Conservation (phyloP, 2,329 filamentous ascomycete genomes). For the Simplicillium sp. region DNA sequence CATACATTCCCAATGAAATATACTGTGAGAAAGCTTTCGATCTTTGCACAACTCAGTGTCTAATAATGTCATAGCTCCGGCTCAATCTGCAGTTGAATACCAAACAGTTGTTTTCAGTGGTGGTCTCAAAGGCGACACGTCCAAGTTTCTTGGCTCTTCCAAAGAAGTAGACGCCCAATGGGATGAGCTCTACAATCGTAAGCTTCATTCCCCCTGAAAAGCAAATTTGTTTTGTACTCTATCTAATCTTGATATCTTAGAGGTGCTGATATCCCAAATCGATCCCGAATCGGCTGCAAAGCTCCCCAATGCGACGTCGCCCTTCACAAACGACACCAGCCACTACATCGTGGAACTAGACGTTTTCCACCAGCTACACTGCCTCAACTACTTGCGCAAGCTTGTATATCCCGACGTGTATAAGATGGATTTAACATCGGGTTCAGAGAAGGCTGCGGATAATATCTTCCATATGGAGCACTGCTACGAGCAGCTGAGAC, state of each 20-base stretch:
- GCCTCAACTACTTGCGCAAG: constrained; percentile 36
- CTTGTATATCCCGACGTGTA: constrained; percentile 40
- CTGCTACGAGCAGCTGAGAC: constrained; percentile 43
- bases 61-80: constrained; percentile 26
- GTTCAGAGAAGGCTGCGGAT: constrained; percentile 31
- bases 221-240: no score
- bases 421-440: constrained; percentile 24
- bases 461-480: constrained; percentile 29
- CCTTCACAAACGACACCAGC: constrained; percentile 40
- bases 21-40: constrained; percentile 21
- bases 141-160: constrained; percentile 42
- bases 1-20: constrained; percentile 7
- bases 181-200: constrained; percentile 34
- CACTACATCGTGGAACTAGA: constrained; percentile 48
- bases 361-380: constrained; percentile 43
- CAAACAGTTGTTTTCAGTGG: constrained; percentile 38
- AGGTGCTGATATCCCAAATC: constrained; percentile 49
- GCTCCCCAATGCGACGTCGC: constrained; percentile 41
- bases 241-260: constrained; percentile 4
- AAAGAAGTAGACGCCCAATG: constrained; percentile 45
- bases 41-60: neutral
- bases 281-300: constrained; percentile 39
- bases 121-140: constrained; percentile 31
- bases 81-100: constrained; percentile 36
- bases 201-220: neutral